Percentiles rank a stretch among this genome's conserved stretches.
phyloP scores from a whole-genome alignment of 352 stramenopile genomes.

The Phytopythium montanum region DNA sequence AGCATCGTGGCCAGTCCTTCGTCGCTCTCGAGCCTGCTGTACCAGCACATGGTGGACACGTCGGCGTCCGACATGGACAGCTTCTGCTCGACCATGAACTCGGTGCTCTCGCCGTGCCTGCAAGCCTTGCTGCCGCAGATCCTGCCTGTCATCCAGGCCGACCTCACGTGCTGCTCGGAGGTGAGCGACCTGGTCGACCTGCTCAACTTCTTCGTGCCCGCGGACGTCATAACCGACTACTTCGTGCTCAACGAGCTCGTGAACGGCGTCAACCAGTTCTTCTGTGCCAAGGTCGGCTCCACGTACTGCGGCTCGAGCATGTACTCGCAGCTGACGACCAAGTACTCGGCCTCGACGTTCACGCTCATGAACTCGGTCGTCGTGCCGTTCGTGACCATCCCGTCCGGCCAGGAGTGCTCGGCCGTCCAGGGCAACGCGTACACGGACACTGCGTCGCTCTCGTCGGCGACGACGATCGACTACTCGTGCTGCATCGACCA shows the following conservation, averaged over 20 bases:
- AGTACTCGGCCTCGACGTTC: constrained; percentile 31
- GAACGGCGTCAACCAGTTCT: constrained; percentile 42
- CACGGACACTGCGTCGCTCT: constrained; percentile 33
- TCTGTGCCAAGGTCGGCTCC: constrained; percentile 31
- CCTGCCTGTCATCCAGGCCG: constrained; percentile 25
- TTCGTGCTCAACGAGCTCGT: constrained; percentile 45
- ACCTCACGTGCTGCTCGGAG: constrained; percentile 42
- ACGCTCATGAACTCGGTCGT: constrained; percentile 39
- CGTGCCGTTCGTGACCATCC: constrained; percentile 43
- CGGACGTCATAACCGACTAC: constrained; percentile 28
- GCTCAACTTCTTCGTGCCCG: constrained; percentile 36
- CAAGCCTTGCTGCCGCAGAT: constrained; percentile 32
- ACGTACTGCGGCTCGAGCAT: constrained; percentile 33
- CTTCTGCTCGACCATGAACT: constrained; percentile 39
- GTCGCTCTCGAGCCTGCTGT: constrained; percentile 34
- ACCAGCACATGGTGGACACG: constrained; percentile 40
- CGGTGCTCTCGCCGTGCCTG: constrained; percentile 34
- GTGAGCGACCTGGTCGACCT: constrained; percentile 44
- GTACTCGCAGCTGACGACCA: constrained; percentile 40
- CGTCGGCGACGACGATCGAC: constrained; percentile 28
- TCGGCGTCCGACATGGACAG: constrained; percentile 27
- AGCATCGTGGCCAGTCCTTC: constrained; percentile 28
- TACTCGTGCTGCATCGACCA: constrained; percentile 43
- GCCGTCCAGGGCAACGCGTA: constrained; percentile 34
- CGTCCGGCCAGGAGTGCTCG: constrained; percentile 26